Conservation (phyloP, 192 early-diverging fungal genomes). For the Backusella australiensis region DNA sequence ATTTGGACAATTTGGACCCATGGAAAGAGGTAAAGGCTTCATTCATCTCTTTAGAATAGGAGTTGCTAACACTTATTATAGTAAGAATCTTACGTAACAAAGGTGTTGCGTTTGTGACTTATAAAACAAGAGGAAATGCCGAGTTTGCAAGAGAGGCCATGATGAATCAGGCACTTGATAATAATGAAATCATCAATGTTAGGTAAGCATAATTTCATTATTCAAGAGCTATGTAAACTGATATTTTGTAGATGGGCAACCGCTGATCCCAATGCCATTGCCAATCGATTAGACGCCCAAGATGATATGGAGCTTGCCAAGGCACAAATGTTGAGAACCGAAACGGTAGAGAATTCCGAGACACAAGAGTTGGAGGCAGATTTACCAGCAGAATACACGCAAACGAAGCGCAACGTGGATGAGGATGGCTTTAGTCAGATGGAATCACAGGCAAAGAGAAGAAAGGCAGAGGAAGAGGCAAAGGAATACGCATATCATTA, state of each 20-base stretch:
- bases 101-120: conserved; percentile 83
- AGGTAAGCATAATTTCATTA: background rate
- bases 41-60: no score
- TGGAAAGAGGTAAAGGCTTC: conserved; percentile 47
- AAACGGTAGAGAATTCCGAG: conserved; percentile 4
- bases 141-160: conserved; percentile 93
- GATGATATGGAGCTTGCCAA: background rate
- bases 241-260: conserved; percentile 72
- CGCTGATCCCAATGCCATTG: conserved; percentile 29
- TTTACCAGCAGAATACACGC: conserved; percentile 17
- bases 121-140: conserved; percentile 63
- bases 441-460: conserved; percentile 18
- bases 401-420: conserved; percentile 23
- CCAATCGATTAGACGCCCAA: conserved; percentile 19
- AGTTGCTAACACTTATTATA: conserved; percentile 16
- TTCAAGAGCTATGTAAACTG: no score
- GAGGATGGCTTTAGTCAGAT: conserved; percentile 28
- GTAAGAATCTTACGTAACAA: conserved; percentile 69
- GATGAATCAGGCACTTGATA: conserved; percentile 76
- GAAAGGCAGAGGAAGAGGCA: conserved; percentile 21
- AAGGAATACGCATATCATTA: background rate
- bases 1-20: conserved; percentile 74
- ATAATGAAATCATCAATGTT: conserved; percentile 62
- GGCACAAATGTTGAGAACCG: background rate
- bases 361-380: conserved; percentile 6